These are phyloP conservation scores for Ramalina intermedia DNA, from an alignment of 495 filamentous ascomycete genomes.

Conservation along the genomic window DNA sequence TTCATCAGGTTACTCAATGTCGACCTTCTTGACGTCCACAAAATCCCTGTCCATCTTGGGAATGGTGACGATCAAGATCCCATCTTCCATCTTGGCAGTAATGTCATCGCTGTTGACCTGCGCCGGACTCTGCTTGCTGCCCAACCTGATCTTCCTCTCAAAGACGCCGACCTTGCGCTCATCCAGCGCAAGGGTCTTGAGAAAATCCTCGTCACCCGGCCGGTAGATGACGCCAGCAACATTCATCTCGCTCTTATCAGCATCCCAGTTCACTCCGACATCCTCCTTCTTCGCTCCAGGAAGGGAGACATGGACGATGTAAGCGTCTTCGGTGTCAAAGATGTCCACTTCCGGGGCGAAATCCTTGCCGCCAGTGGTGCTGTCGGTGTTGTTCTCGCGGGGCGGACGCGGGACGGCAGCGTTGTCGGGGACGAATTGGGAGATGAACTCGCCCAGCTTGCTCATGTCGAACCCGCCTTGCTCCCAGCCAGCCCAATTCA, in stretches of 20 bases:
- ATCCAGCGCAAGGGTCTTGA: conserved; percentile 46
- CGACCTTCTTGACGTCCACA: conserved; percentile 24
- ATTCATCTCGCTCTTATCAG: conserved; percentile 45
- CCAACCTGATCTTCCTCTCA: conserved; percentile 50
- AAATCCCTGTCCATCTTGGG: conserved; percentile 43
- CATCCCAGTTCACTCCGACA: conserved; percentile 60
- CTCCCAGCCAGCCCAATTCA: conserved; percentile 7
- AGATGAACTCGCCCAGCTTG: conserved; percentile 16
- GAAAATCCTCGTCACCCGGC: conserved; percentile 54
- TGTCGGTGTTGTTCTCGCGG: conserved; percentile 15
- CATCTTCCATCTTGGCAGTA: conserved; percentile 56
- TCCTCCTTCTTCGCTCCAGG: conserved; percentile 69
- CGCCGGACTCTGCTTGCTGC: conserved; percentile 38
- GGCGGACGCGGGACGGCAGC: conserved; percentile 3
- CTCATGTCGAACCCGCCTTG: conserved; percentile 25
- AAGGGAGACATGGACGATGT: conserved; percentile 55
- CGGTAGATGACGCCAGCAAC: conserved; percentile 59
- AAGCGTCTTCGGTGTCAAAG: conserved; percentile 50
- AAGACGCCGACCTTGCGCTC: conserved; percentile 63
- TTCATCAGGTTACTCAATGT: conserved; percentile 17
- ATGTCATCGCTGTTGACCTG: conserved; percentile 50
- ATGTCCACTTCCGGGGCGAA: conserved; percentile 57
- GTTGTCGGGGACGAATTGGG: conserved; percentile 24
- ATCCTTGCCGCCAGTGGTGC: conserved; percentile 25
- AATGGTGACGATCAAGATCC: conserved; percentile 50